A percentile compares a stretch with the other conserved stretches of the same genome.
phyloP scores from a whole-genome alignment of 176 grass and related monocot species.

The Avena atlantica region DNA sequence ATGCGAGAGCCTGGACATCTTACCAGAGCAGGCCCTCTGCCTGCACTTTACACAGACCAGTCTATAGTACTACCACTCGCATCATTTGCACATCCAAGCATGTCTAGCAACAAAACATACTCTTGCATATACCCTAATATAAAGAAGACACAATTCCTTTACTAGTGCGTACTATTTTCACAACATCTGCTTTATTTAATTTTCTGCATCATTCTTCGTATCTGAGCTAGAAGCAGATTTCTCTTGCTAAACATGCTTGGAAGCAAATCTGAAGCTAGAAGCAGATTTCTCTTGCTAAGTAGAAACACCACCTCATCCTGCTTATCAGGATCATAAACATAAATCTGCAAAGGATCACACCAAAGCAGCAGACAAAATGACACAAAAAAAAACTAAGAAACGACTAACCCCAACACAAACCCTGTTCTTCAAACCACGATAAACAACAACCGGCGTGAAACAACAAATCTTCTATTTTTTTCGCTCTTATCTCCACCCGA shows the following conservation, averaged over 20 bases:
- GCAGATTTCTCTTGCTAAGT: not conserved
- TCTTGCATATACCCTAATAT: too few species aligned
- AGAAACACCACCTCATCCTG: not conserved
- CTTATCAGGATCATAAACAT: slow-evolving; percentile 4
- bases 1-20: not conserved
- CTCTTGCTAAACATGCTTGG: not conserved
- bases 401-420: slow-evolving; percentile 4
- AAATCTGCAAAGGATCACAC: slow-evolving; percentile 31
- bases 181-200: not conserved
- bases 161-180: not conserved
- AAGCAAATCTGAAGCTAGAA: too few species aligned
- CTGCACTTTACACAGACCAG: not conserved
- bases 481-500: slow-evolving; percentile 27
- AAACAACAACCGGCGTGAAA: not conserved
- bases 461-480: not conserved
- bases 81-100: not conserved
- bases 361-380: slow-evolving; percentile 25
- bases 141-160: not conserved
- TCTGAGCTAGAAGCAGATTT: not conserved
- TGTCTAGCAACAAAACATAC: not conserved
- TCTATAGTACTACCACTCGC: too few species aligned
- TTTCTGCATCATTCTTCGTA: not conserved
- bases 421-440: slow-evolving; percentile 5
- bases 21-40: not conserved
- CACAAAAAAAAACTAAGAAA: slow-evolving; percentile 9